A percentile compares a stretch with the other conserved stretches of the same genome.
Evolutionary conservation across 2,329 filamentous ascomycete species (phyloP).

Genomic region (Colletotrichum karsti): DNA sequence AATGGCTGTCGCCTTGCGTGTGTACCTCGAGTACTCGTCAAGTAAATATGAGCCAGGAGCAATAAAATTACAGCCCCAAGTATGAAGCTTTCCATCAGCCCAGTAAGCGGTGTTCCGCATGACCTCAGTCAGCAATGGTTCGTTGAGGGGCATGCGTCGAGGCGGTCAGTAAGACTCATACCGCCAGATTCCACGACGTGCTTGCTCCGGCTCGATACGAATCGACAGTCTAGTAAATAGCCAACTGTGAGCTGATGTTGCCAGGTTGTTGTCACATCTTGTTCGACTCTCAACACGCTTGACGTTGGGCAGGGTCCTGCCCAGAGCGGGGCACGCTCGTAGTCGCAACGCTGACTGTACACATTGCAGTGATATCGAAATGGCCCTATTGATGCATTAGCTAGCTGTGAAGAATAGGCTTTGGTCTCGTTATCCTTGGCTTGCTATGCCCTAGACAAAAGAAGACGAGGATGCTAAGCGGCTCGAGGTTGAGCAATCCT

Average conservation of each 20-base stretch:
- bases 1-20: background rate
- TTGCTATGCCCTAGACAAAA: background rate
- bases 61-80: background rate
- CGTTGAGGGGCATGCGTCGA: no score
- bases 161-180: no score
- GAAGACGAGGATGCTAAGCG: background rate
- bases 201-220: no score
- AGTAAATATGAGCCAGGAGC: no score
- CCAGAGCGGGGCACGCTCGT: background rate
- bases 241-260: no score
- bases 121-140: background rate
- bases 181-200: no score
- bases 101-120: conserved; percentile 6
- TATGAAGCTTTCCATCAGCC: background rate
- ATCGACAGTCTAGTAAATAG: no score
- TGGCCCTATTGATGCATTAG: background rate
- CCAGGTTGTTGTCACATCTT: no score
- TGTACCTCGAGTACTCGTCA: no score
- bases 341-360: conserved; percentile 11
- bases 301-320: no score
- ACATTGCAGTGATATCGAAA: background rate
- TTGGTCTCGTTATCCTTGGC: background rate
- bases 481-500: background rate
- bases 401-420: background rate
- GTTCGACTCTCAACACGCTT: no score